Percentiles rank a stretch among this genome's conserved stretches.
These are phyloP conservation scores for Alternaria postmessia DNA, from an alignment of 2,329 filamentous ascomycete species.

Conservation along the genomic window DNA sequence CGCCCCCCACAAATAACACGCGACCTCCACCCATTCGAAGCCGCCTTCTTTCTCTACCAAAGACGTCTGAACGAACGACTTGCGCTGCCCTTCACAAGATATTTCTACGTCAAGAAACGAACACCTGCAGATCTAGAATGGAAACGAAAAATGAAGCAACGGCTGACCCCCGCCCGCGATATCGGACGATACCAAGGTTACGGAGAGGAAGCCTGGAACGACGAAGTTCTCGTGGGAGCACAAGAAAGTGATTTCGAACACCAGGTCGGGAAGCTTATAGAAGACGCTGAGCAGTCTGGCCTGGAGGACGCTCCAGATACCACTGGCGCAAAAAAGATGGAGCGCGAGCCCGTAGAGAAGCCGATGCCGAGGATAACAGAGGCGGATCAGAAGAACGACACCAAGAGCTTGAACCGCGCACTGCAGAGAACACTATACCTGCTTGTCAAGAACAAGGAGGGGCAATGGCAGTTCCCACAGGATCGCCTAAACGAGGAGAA, in stretches of 20 bases:
- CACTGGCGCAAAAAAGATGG: slow-evolving; percentile 41
- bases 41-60: slow-evolving; percentile 95
- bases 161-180: slow-evolving; percentile 81
- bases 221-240: slow-evolving; percentile 83
- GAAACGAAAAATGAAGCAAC: slow-evolving; percentile 82
- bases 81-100: slow-evolving; percentile 83
- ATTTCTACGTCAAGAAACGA: slow-evolving; percentile 94
- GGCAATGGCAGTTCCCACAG: slow-evolving; percentile 82
- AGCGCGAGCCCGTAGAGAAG: slow-evolving; percentile 73
- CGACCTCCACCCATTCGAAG: slow-evolving; percentile 85
- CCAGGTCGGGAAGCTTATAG: slow-evolving; percentile 73
- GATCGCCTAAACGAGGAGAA: slow-evolving; percentile 76
- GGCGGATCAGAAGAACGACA: slow-evolving; percentile 78
- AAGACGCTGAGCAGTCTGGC: slow-evolving; percentile 72
- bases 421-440: slow-evolving; percentile 87
- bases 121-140: slow-evolving; percentile 87
- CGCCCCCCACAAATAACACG: slow-evolving; percentile 88
- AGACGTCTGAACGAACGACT: slow-evolving; percentile 94
- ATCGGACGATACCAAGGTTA: slow-evolving; percentile 84
- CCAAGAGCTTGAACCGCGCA: slow-evolving; percentile 78
- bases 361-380: slow-evolving; percentile 76
- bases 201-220: slow-evolving; percentile 81
- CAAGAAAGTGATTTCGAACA: slow-evolving; percentile 69
- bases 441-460: slow-evolving; percentile 76
- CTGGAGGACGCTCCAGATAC: slow-evolving; percentile 51